These are phyloP conservation scores for Trichoderma sp. DNA, from an alignment of 2,329 filamentous ascomycete species.

Conservation along the genomic window DNA sequence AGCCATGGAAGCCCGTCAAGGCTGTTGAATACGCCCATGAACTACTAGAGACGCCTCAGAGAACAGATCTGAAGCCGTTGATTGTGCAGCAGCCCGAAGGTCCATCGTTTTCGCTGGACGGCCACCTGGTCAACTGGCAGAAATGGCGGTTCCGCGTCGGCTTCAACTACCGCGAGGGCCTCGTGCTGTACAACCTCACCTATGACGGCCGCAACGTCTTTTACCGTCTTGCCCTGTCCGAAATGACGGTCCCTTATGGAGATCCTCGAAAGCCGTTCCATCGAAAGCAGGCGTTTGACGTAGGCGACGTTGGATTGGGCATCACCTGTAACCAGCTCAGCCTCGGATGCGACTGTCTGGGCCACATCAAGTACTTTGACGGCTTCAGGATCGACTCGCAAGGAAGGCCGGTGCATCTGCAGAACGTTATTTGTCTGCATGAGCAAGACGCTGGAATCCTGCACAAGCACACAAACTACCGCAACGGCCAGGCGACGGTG, in stretches of 20 bases:
- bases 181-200: constrained; percentile 66
- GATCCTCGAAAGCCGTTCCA: constrained; percentile 64
- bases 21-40: constrained; percentile 53
- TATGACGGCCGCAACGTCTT: constrained; percentile 66
- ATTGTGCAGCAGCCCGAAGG: constrained; percentile 70
- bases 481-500: constrained; percentile 59
- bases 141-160: constrained; percentile 68
- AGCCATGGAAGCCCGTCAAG: constrained; percentile 40
- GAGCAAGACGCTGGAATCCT: constrained; percentile 69
- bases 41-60: constrained; percentile 45
- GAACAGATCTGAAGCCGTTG: constrained; percentile 63
- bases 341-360: constrained; percentile 68
- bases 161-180: constrained; percentile 68
- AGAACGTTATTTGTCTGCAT: constrained; percentile 64
- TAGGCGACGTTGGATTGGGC: constrained; percentile 67
- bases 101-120: constrained; percentile 59
- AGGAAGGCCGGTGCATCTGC: constrained; percentile 51
- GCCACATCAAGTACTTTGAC: constrained; percentile 64
- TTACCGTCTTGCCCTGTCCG: constrained; percentile 63
- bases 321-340: constrained; percentile 65
- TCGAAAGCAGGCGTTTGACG: constrained; percentile 69
- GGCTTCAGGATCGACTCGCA: constrained; percentile 50
- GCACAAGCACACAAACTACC: constrained; percentile 71
- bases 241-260: constrained; percentile 68
- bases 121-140: constrained; percentile 55